Conservation (phyloP, 352 stramenopile genomes). For the Phytophthora boehmeriae region DNA sequence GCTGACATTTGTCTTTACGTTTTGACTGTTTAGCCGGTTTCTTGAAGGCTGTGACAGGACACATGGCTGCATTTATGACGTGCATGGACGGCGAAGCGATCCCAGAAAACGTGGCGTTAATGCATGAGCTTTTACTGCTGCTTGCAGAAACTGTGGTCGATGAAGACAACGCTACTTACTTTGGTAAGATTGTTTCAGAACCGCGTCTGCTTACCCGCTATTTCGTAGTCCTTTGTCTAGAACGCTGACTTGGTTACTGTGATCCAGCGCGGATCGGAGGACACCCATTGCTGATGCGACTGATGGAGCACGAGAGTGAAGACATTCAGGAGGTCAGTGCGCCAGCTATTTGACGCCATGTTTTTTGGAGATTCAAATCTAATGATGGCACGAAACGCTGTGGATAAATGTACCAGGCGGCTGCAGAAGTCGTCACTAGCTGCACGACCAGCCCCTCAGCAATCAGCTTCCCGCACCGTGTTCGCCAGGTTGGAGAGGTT, state of each 20-base stretch:
- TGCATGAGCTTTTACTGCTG: constrained; percentile 45
- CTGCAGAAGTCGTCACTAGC: constrained; percentile 66
- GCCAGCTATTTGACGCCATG: background rate
- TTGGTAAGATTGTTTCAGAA: constrained; percentile 37
- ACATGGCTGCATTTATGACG: constrained; percentile 56
- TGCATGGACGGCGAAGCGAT: constrained; percentile 18
- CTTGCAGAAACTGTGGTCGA: constrained; percentile 67
- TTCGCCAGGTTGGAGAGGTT: constrained; percentile 66
- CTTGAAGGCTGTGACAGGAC: constrained; percentile 50
- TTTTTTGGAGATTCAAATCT: background rate
- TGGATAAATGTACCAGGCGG: constrained; percentile 42
- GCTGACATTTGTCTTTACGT: constrained; percentile 4
- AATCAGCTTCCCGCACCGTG: constrained; percentile 71
- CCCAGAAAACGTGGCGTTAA: constrained; percentile 38
- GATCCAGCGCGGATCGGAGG: constrained; percentile 62
- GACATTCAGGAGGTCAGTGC: constrained; percentile 68
- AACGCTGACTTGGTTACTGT: background rate
- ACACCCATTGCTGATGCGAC: constrained; percentile 66
- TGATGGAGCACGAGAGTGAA: constrained; percentile 84
- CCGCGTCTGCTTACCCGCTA: background rate
- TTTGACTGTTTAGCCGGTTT: constrained; percentile 57
- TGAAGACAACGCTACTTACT: constrained; percentile 84
- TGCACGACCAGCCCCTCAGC: constrained; percentile 67
- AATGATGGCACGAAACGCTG: constrained; percentile 1
- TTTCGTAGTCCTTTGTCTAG: background rate